Base-by-base conservation (phyloP, 2,329 filamentous ascomycete genomes). In the Talaromyces piceae region DNA sequence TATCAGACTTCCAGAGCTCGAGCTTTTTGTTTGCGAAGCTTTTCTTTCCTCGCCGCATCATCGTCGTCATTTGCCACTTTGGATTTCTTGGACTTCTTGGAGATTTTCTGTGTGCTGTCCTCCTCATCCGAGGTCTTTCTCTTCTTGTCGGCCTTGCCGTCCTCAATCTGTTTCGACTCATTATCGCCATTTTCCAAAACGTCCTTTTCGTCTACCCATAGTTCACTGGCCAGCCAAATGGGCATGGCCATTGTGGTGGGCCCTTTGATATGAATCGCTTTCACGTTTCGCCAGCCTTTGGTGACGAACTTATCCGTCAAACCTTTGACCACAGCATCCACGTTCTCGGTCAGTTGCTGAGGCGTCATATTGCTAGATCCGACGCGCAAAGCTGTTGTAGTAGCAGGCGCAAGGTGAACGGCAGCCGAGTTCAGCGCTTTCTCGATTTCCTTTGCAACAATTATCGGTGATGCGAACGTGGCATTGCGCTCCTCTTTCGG, bases 151-250 rank as follows among this genome's bases (percentile, higher is more conserved):
- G 63, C 63, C 59, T 68, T 69, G 5, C 55, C 54, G 50, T 62
- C 67, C 54, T 70, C 67, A 45, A 66, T 66, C 49, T 57, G 61
- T 37, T 66, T 63, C 47, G 58, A 61, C 39, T 63, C 65, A 45
- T 63, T 61, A 47, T 58, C 64, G 12, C 51, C 58, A 33, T 68
- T 71, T 57, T 79, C 73, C 41, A 93, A 74, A 5, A 95, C 82
- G 63, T 88, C 84, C 55, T 82, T 78, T 54, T 85, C 81, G 58
- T 93, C 87, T 13, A 85, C 71, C 90, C 93, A 98, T 57, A 98
- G 77, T 77, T 96, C 90, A 59, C 90, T 86, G 4, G 91, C 87
- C 65, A 95, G 74, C 88, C 90, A 98, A 65, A 98, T 84, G n/a
- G 93, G 93, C 63, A 98, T 77, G 7, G 91, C 87, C 55, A 84